Evolutionary conservation across 1,284 basidiomycete genomes (phyloP).

Genomic region (Porogramme epimiltina): DNA sequence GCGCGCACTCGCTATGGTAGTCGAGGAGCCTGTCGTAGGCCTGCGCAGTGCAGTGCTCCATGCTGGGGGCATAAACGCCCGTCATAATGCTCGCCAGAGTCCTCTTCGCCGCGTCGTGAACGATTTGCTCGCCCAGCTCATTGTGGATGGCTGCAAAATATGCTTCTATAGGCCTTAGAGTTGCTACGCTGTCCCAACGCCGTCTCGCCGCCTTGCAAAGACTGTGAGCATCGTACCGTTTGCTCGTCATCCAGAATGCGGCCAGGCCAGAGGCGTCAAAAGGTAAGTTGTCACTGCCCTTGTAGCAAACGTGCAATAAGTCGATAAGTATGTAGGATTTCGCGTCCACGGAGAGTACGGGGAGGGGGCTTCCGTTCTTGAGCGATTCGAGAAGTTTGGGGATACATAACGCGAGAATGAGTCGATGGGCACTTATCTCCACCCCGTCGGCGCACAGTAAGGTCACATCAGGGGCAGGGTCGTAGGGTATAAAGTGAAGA

Average conservation of each 20-base stretch:
- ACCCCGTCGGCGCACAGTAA: background rate
- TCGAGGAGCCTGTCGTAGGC: conserved; percentile 1
- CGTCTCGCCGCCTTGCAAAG: background rate
- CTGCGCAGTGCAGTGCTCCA: background rate
- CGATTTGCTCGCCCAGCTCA: background rate
- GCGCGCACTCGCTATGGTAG: background rate
- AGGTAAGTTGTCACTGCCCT: background rate
- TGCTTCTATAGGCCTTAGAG: background rate
- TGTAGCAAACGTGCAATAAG: background rate
- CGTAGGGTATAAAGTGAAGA: background rate
- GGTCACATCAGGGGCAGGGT: background rate
- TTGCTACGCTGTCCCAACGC: background rate
- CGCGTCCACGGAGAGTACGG: background rate
- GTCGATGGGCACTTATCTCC: background rate
- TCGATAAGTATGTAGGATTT: background rate
- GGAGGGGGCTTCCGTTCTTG: background rate
- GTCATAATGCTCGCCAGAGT: background rate
- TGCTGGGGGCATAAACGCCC: background rate
- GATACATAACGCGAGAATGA: background rate
- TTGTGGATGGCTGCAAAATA: background rate
- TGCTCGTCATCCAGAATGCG: background rate
- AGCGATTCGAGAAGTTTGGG: background rate
- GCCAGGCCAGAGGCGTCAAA: background rate
- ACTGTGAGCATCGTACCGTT: background rate
- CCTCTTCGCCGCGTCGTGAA: background rate